Evolutionary conservation across 2,329 filamentous ascomycete species (phyloP).

Genomic region (Monilinia laxa): DNA sequence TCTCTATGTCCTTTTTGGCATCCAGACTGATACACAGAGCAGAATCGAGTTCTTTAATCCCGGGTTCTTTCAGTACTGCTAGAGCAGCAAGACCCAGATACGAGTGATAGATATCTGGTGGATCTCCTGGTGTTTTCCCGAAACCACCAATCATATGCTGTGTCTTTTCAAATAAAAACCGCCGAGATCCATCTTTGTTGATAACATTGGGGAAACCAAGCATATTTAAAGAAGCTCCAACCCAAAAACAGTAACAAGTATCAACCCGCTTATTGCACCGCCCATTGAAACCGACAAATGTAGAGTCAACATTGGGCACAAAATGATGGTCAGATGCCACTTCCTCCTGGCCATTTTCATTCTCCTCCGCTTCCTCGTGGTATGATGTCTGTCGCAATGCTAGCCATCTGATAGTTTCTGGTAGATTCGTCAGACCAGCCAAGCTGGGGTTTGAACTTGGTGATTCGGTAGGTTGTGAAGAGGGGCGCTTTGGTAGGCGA

Average conservation of each 20-base stretch:
- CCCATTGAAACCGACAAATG: constrained; percentile 77
- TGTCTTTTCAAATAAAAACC: constrained; percentile 80
- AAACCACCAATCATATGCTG: constrained; percentile 85
- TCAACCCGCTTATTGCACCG: constrained; percentile 88
- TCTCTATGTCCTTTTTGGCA: constrained; percentile 51
- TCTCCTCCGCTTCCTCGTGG: constrained; percentile 46
- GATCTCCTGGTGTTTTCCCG: constrained; percentile 66
- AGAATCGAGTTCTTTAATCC: constrained; percentile 70
- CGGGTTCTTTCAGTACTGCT: constrained; percentile 67
- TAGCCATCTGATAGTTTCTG: constrained; percentile 52
- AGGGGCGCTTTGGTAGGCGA: constrained; percentile 33
- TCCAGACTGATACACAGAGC: constrained; percentile 71
- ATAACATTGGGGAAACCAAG: constrained; percentile 58
- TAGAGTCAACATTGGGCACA: constrained; percentile 28
- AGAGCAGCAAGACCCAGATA: constrained; percentile 84
- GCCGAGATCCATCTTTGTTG: constrained; percentile 59
- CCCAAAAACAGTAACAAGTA: constrained; percentile 97
- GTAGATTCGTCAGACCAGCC: constrained; percentile 42
- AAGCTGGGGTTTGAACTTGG: constrained; percentile 33
- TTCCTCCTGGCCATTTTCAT: constrained; percentile 26
- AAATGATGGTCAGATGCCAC: constrained; percentile 11
- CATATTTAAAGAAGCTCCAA: constrained; percentile 63
- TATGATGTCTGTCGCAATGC: constrained; percentile 64
- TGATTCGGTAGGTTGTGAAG: constrained; percentile 14
- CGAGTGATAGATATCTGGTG: constrained; percentile 80